phyloP scores from a whole-genome alignment of 192 early-diverging fungal genomes.

The Martensiomyces pterosporus region DNA sequence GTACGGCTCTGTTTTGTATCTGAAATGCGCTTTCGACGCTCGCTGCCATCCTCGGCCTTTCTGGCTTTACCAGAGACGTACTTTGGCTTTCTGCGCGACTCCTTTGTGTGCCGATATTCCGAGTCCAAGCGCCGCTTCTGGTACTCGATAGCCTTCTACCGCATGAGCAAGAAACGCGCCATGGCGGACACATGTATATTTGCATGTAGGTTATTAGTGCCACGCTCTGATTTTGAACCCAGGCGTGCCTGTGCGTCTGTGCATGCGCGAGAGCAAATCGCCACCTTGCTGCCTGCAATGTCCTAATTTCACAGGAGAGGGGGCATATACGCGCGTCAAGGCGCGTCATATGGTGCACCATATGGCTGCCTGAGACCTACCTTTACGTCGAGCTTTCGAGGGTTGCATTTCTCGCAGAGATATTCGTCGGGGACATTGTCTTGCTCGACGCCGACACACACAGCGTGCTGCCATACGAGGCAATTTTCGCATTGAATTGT shows the following conservation, averaged over 20 bases:
- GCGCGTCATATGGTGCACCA: too few species aligned
- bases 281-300: not conserved
- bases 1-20: slow-evolving; percentile 27
- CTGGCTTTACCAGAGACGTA: slow-evolving; percentile 26
- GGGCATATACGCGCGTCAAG: not conserved
- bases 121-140: slow-evolving; percentile 43
- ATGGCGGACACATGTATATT: too few species aligned
- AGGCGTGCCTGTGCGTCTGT: not conserved
- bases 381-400: slow-evolving; percentile 59
- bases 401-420: slow-evolving; percentile 80
- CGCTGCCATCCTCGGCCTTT: slow-evolving; percentile 17
- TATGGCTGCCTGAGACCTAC: slow-evolving; percentile 9
- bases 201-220: too few species aligned
- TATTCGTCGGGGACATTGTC: slow-evolving; percentile 81
- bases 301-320: not conserved
- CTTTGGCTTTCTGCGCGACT: slow-evolving; percentile 31
- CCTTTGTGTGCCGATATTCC: slow-evolving; percentile 29
- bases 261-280: too few species aligned
- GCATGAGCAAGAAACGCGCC: not conserved
- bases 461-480: slow-evolving; percentile 91
- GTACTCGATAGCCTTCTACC: slow-evolving; percentile 43
- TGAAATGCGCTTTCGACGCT: slow-evolving; percentile 26
- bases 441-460: slow-evolving; percentile 71
- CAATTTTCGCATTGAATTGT: slow-evolving; percentile 97
- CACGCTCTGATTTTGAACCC: too few species aligned